Percentiles rank a stretch among this genome's conserved stretches.
Evolutionary conservation across 768 basidiomycete species (phyloP).

Genomic region (Psilocybe cyanescens): DNA sequence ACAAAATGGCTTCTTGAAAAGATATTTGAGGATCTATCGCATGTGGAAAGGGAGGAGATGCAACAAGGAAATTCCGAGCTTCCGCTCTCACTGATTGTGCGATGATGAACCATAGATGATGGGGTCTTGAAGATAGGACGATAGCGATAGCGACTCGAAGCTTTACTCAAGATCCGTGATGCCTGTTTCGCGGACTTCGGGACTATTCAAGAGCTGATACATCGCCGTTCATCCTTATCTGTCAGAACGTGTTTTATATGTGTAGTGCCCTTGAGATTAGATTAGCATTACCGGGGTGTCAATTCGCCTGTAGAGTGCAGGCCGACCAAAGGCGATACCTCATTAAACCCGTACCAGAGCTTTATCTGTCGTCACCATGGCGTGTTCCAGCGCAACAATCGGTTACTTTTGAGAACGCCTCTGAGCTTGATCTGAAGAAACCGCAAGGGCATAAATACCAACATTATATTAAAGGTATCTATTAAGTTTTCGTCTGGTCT

Average conservation of each 20-base stretch:
- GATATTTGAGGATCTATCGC: slow-evolving; percentile 6
- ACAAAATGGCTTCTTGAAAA: slow-evolving; percentile 1
- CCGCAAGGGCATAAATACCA: too few relatives aligned
- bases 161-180: slow-evolving; percentile 18
- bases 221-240: slow-evolving; percentile 14
- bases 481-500: slow-evolving; percentile 14
- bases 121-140: slow-evolving; percentile 13
- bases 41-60: slow-evolving; percentile 5
- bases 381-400: not conserved
- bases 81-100: slow-evolving; percentile 8
- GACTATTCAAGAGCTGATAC: not conserved
- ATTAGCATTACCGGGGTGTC: slow-evolving; percentile 12
- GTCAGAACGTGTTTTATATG: slow-evolving; percentile 5
- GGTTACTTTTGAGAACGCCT: not conserved
- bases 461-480: not conserved
- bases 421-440: too few relatives aligned
- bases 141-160: slow-evolving; percentile 18
- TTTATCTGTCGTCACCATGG: not conserved
- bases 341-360: slow-evolving; percentile 2
- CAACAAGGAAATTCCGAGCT: slow-evolving; percentile 9
- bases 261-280: not conserved
- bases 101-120: slow-evolving; percentile 6
- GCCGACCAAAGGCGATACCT: slow-evolving; percentile 3
- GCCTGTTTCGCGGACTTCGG: slow-evolving; percentile 14
- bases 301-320: slow-evolving; percentile 4